phyloP scores from a whole-genome alignment of 805 yeast genomes.

The Saturnispora mendoncae region DNA sequence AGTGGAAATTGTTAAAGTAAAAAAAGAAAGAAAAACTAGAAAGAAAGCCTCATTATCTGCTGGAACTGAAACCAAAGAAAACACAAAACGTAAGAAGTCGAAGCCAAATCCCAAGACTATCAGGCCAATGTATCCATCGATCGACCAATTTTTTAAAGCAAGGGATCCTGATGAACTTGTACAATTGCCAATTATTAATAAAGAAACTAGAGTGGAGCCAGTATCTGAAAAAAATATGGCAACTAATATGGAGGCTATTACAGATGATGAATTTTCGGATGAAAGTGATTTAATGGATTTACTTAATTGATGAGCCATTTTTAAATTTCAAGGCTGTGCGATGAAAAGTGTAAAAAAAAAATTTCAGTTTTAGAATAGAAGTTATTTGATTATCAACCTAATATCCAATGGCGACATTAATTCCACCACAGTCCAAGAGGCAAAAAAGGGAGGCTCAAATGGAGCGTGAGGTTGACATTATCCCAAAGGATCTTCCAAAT shows the following conservation, averaged over 20 bases:
- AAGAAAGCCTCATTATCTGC: no score
- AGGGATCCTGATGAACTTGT: not conserved
- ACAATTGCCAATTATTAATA: no score
- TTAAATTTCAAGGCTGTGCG: slow-evolving; percentile 7
- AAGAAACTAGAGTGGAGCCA: no score
- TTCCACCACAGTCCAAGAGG: slow-evolving; percentile 91
- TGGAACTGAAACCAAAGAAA: not conserved
- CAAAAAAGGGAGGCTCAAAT: slow-evolving; percentile 78
- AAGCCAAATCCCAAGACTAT: not conserved
- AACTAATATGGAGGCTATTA: no score
- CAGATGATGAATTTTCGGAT: not conserved
- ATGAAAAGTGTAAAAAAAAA: not conserved
- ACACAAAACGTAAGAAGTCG: not conserved
- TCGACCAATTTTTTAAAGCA: slow-evolving; percentile 7
- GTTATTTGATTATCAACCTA: not conserved
- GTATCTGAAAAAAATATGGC: no score
- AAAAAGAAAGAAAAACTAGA: not conserved
- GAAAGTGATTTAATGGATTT: slow-evolving; percentile 1
- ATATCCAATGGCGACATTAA: slow-evolving; percentile 68
- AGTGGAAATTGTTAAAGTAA: not conserved
- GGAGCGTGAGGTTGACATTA: slow-evolving; percentile 62
- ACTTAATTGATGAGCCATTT: not conserved
- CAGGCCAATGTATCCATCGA: slow-evolving; percentile 9
- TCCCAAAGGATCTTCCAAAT: slow-evolving; percentile 76
- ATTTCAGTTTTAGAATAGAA: slow-evolving; percentile 3